A percentile compares a stretch with the other conserved stretches of the same genome.
phyloP scores from a whole-genome alignment of 495 filamentous ascomycete genomes.

The Aspergillus kassunensis region DNA sequence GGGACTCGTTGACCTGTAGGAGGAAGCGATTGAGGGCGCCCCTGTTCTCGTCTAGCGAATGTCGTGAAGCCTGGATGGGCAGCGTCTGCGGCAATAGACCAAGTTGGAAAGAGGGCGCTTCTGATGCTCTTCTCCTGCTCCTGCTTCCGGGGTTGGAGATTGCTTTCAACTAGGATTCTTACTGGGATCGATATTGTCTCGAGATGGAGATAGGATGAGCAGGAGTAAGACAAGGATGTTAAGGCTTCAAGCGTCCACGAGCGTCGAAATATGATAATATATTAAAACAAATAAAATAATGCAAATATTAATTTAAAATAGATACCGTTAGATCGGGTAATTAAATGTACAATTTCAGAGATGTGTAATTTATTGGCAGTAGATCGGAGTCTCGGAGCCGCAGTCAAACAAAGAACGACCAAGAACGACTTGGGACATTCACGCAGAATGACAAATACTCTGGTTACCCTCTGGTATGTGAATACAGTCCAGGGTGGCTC shows the following conservation, averaged over 20 bases:
- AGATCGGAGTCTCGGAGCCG: not conserved
- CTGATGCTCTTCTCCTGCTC: too few relatives aligned
- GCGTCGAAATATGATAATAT: not conserved
- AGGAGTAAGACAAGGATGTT: too few relatives aligned
- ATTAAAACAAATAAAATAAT: constrained; percentile 2
- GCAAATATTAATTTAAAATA: not conserved
- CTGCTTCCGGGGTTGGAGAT: too few relatives aligned
- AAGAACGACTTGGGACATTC: too few relatives aligned
- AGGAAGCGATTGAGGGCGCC: constrained; percentile 20
- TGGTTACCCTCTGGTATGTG: too few relatives aligned
- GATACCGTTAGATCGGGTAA: constrained; percentile 28
- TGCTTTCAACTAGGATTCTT: too few relatives aligned
- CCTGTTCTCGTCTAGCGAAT: constrained; percentile 20
- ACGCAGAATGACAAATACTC: too few relatives aligned
- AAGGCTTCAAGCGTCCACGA: too few relatives aligned
- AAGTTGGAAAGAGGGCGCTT: not conserved
- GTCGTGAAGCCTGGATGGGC: constrained; percentile 11
- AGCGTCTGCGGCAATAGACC: constrained; percentile 17
- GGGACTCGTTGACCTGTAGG: constrained; percentile 18
- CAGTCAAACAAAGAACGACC: constrained; percentile 3
- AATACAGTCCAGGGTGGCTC: too few relatives aligned
- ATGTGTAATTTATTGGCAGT: not conserved
- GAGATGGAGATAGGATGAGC: not conserved
- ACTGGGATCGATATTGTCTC: not conserved
- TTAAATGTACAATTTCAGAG: constrained; percentile 17